phyloP scores from a whole-genome alignment of 2,329 filamentous ascomycete species.

The Colletotrichum sp. region DNA sequence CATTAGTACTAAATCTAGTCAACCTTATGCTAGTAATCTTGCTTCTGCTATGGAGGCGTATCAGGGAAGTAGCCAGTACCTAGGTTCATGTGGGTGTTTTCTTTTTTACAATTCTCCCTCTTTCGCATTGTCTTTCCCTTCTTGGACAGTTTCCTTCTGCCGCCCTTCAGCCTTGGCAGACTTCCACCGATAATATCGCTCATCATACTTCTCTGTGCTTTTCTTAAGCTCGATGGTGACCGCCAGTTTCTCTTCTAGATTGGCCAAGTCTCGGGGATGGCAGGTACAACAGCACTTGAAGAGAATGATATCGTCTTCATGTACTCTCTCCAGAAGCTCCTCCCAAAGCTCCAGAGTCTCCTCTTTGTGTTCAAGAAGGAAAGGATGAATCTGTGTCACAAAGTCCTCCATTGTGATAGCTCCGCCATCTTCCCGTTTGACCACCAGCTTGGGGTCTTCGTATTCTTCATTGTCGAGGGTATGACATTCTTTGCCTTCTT shows the following conservation, averaged over 20 bases:
- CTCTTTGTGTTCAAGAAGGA: not conserved
- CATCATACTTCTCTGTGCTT: not conserved
- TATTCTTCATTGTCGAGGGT: not conserved
- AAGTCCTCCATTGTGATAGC: not conserved
- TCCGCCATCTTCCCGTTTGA: fast-evolving
- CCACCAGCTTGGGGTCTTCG: not conserved
- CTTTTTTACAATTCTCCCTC: not conserved
- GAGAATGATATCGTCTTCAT: not conserved
- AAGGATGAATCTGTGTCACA: not conserved
- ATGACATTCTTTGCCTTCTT: not conserved
- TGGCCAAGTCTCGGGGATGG: not conserved
- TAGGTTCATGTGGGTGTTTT: no score
- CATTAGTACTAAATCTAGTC: no score
- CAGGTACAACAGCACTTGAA: not conserved
- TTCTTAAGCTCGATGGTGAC: not conserved
- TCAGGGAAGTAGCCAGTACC: no score
- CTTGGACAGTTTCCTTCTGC: not conserved
- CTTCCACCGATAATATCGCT: not conserved
- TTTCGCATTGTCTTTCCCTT: fast-evolving
- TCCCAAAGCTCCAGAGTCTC: not conserved
- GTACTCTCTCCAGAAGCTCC: not conserved
- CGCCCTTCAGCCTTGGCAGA: not conserved
- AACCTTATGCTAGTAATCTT: no score
- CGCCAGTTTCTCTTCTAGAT: not conserved
- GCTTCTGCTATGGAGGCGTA: no score